Evolutionary conservation across 2,329 filamentous ascomycete species (phyloP).

Genomic region (Aspergillus sp.): DNA sequence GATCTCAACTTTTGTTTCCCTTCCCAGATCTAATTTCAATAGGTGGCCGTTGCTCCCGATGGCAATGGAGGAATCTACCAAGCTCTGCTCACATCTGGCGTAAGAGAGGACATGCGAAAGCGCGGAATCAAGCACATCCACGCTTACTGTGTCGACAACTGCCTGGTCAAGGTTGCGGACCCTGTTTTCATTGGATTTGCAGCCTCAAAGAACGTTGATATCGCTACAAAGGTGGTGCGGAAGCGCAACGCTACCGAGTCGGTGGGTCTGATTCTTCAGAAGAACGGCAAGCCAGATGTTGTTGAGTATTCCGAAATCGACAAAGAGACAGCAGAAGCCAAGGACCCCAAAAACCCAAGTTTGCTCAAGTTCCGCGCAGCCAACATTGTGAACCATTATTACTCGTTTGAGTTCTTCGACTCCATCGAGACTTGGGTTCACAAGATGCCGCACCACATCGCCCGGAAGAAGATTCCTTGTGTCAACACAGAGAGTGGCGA

Average conservation of each 20-base stretch:
- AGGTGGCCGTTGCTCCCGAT: constrained; percentile 90
- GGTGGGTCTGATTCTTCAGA: constrained; percentile 89
- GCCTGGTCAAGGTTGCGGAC: constrained; percentile 97
- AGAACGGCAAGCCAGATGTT: constrained; percentile 95
- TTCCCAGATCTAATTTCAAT: background rate
- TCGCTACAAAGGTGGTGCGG: constrained; percentile 98
- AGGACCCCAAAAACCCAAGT: constrained; percentile 77
- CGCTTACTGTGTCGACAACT: constrained; percentile 98
- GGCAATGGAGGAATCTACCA: constrained; percentile 97
- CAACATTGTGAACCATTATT: constrained; percentile 99
- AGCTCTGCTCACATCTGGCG: constrained; percentile 78
- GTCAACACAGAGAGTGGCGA: constrained; percentile 77
- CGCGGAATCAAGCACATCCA: constrained; percentile 94
- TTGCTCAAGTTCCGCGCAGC: constrained; percentile 95
- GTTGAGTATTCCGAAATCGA: constrained; percentile 99
- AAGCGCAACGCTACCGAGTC: constrained; percentile 97
- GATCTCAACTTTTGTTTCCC: constrained; percentile 12
- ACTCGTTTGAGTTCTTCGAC: constrained; percentile 91
- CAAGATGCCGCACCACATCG: constrained; percentile 91
- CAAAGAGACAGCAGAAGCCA: constrained; percentile 82
- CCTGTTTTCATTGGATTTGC: constrained; percentile 94
- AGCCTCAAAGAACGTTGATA: constrained; percentile 84
- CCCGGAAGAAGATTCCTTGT: constrained; percentile 96
- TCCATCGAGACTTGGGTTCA: constrained; percentile 84
- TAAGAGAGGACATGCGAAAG: constrained; percentile 84